Evolutionary conservation across 176 grass and related monocot species (phyloP).

Genomic region (Avena insularis): DNA sequence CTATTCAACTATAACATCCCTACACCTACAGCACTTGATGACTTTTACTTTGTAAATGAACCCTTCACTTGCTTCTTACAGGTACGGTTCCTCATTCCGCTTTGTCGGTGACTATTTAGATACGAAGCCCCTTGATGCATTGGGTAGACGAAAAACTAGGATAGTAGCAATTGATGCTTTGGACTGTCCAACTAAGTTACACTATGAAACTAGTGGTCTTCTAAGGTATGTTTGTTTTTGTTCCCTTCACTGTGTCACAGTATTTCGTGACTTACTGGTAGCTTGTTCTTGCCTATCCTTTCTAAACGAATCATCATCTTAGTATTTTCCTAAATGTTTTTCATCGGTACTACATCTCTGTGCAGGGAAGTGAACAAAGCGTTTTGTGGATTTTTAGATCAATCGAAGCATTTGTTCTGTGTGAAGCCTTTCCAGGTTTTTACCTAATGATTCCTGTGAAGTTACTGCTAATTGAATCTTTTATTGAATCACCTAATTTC

Average conservation of each 20-base stretch:
- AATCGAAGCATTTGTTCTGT: slow-evolving; percentile 49
- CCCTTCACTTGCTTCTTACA: slow-evolving; percentile 31
- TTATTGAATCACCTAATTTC: background rate
- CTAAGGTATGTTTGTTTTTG: slow-evolving; percentile 61
- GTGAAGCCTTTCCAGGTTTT: slow-evolving; percentile 60
- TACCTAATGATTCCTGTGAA: background rate
- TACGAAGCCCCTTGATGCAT: slow-evolving; percentile 69
- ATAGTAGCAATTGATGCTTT: slow-evolving; percentile 94
- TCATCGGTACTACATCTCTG: background rate
- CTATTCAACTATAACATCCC: background rate
- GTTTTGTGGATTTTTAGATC: slow-evolving; percentile 83
- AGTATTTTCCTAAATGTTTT: background rate
- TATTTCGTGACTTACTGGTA: background rate
- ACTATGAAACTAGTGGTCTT: slow-evolving; percentile 66
- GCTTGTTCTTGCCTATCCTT: background rate
- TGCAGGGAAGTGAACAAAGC: slow-evolving; percentile 89
- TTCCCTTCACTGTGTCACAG: background rate
- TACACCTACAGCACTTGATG: background rate
- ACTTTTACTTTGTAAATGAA: slow-evolving; percentile 25
- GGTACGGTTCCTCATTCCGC: slow-evolving; percentile 82
- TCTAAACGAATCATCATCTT: background rate
- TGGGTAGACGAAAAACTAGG: slow-evolving; percentile 74
- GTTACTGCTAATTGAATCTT: background rate
- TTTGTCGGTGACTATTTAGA: slow-evolving; percentile 82
- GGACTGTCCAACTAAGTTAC: slow-evolving; percentile 60